A percentile compares a stretch with the other conserved stretches of the same genome.
These are phyloP conservation scores for Helminthosporium solani DNA, from an alignment of 2,329 filamentous ascomycete species.

Conservation along the genomic window DNA sequence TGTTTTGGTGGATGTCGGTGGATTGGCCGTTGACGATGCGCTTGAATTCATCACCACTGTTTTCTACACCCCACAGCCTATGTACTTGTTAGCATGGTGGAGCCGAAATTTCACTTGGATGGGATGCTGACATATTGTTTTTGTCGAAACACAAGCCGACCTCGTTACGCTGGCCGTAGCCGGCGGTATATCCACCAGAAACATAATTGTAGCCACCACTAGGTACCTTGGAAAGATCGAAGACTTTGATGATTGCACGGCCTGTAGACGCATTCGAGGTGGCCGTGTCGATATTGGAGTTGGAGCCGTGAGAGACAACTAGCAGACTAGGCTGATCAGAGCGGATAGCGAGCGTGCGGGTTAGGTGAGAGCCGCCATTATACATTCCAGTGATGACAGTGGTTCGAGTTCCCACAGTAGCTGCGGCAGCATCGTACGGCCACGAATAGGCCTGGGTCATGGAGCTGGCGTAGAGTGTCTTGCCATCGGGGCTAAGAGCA, in stretches of 20 bases:
- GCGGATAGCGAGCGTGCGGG: constrained; percentile 66
- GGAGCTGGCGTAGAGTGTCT: constrained; percentile 56
- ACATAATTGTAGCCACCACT: constrained; percentile 50
- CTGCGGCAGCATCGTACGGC: constrained; percentile 58
- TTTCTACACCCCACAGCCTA: constrained; percentile 60
- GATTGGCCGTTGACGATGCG: constrained; percentile 52
- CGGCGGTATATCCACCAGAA: constrained; percentile 51
- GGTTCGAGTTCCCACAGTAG: constrained; percentile 50
- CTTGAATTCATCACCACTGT: constrained; percentile 64
- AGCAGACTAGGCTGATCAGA: constrained; percentile 56
- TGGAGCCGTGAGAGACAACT: constrained; percentile 65
- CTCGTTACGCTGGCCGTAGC: constrained; percentile 71
- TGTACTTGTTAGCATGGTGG: constrained; percentile 4
- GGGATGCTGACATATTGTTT: constrained; percentile 49
- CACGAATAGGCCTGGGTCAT: constrained; percentile 61
- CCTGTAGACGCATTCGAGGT: constrained; percentile 56
- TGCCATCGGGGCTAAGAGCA: constrained; percentile 48
- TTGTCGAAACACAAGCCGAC: constrained; percentile 57
- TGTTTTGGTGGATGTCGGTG: constrained; percentile 64
- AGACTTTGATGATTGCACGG: constrained; percentile 65
- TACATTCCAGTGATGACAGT: constrained; percentile 63
- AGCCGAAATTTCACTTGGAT: neutral
- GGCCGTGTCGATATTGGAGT: constrained; percentile 59
- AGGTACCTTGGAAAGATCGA: constrained; percentile 49
- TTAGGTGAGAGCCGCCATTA: constrained; percentile 57